Conservation (phyloP, 192 early-diverging fungal genomes). For the Funneliformis mosseae region DNA sequence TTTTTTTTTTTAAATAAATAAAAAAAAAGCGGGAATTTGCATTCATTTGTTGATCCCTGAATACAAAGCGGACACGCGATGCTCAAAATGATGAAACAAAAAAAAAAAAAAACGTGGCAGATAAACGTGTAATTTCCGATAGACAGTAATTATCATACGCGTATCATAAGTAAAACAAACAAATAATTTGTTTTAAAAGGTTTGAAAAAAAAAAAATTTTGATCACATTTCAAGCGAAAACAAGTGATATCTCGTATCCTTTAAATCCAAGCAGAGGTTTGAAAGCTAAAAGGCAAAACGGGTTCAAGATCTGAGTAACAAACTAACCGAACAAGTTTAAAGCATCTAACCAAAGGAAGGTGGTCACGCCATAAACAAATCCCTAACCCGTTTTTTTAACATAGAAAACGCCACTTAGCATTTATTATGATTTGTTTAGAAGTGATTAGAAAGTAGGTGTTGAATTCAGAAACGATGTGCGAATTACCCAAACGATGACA, state of each 20-base stretch:
- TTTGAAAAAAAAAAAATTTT: neutral
- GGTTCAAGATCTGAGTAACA: too few species aligned
- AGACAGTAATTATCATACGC: neutral
- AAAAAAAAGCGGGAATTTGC: neutral
- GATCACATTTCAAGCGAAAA: neutral
- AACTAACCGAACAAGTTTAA: too few species aligned
- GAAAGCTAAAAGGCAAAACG: too few species aligned
- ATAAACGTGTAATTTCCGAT: neutral
- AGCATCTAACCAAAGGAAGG: too few species aligned
- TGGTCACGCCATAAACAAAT: too few species aligned
- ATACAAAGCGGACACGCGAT: neutral
- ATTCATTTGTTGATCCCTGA: neutral
- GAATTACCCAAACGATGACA: too few species aligned
- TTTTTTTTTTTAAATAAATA: neutral
- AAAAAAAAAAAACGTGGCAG: neutral
- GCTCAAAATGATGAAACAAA: neutral
- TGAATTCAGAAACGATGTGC: too few species aligned
- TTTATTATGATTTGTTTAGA: too few species aligned
- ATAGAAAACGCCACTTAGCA: too few species aligned
- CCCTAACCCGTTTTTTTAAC: too few species aligned
- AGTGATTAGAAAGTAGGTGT: too few species aligned
- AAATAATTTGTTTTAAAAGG: neutral
- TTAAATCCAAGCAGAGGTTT: too few species aligned
- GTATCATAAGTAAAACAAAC: neutral
- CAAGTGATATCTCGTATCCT: neutral